Percentiles rank a stretch among this genome's conserved stretches.
Evolutionary conservation across 2,329 filamentous ascomycete genomes (phyloP).

Genomic region (Remersonia thermophila): DNA sequence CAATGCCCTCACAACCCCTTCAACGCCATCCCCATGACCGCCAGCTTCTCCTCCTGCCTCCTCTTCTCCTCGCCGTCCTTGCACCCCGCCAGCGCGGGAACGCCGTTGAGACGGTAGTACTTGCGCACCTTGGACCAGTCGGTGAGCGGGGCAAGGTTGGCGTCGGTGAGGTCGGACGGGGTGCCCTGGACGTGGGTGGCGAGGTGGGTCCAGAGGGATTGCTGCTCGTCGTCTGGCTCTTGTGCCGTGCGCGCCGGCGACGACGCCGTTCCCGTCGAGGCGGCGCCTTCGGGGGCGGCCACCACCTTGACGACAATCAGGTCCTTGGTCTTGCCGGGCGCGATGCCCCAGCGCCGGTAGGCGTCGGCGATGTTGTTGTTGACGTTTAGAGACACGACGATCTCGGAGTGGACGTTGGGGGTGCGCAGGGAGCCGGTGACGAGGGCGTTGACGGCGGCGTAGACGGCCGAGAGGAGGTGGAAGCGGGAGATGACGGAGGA

Average conservation of each 20-base stretch:
- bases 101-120: slow-evolving; percentile 68
- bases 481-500: slow-evolving; percentile 59
- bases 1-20: slow-evolving; percentile 48
- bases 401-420: slow-evolving; percentile 79
- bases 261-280: slow-evolving; percentile 6
- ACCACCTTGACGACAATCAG: slow-evolving; percentile 76
- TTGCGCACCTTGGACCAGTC: slow-evolving; percentile 65
- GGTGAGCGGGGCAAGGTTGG: slow-evolving; percentile 42
- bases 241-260: slow-evolving; percentile 30
- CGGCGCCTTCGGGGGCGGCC: slow-evolving; percentile 20
- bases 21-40: slow-evolving; percentile 68
- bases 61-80: slow-evolving; percentile 31
- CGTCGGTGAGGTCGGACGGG: slow-evolving; percentile 47
- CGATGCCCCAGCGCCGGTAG: slow-evolving; percentile 78
- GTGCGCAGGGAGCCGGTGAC: slow-evolving; percentile 54
- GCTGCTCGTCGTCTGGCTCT: slow-evolving; percentile 20
- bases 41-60: slow-evolving; percentile 52
- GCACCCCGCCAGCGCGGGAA: slow-evolving; percentile 37
- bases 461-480: slow-evolving; percentile 64
- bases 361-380: slow-evolving; percentile 89
- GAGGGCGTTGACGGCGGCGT: slow-evolving; percentile 60
- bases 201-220: slow-evolving; percentile 48
- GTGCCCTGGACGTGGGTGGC: slow-evolving; percentile 48
- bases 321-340: slow-evolving; percentile 49
- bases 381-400: slow-evolving; percentile 66